Conservation (phyloP, 2,329 filamentous ascomycete species). For the Fusarium phyllophilum region DNA sequence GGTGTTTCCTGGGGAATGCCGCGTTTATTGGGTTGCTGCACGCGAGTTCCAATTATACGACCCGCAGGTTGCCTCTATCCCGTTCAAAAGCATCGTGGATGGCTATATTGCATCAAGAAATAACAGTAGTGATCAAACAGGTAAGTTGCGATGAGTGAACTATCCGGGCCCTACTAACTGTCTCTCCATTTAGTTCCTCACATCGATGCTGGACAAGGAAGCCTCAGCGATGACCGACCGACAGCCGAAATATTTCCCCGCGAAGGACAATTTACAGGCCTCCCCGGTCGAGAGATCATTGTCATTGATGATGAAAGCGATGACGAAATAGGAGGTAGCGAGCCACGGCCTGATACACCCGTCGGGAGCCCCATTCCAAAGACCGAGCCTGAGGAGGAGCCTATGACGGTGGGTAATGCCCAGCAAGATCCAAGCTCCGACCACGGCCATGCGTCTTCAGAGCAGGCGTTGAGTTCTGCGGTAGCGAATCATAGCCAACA, state of each 20-base stretch:
- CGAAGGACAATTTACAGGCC: accelerated
- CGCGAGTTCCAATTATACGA: background rate
- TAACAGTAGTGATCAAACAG: background rate
- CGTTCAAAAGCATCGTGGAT: background rate
- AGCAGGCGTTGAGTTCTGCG: accelerated
- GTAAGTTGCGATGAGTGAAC: accelerated
- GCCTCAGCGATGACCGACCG: background rate
- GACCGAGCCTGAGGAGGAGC: accelerated
- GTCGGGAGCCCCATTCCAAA: accelerated
- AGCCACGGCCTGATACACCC: background rate
- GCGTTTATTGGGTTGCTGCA: conserved; percentile 1
- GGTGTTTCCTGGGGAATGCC: background rate
- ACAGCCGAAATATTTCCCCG: background rate
- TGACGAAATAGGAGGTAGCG: accelerated
- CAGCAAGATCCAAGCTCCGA: accelerated
- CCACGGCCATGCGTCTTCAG: accelerated
- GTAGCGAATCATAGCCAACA: background rate
- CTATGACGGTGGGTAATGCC: accelerated
- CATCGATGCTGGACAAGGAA: accelerated
- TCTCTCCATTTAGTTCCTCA: accelerated
- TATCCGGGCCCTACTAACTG: accelerated
- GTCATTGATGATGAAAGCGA: background rate
- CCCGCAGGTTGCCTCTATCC: background rate
- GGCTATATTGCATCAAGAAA: background rate
- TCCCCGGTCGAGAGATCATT: background rate